These are phyloP conservation scores for Scedosporium boydii DNA, from an alignment of 2,329 filamentous ascomycete genomes.

Conservation along the genomic window DNA sequence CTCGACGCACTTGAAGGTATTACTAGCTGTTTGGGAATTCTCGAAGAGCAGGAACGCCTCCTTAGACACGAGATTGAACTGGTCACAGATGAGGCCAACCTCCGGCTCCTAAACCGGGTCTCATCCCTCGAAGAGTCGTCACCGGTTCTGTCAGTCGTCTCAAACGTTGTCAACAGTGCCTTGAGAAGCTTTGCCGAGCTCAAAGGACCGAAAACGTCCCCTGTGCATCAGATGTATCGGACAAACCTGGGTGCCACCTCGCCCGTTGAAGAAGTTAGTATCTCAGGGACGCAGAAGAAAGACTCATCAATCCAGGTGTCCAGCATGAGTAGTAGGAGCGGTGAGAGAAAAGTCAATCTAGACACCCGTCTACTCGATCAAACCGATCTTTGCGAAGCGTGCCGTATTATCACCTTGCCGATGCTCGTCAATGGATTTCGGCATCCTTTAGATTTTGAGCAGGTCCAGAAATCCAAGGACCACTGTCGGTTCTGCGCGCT, in stretches of 20 bases:
- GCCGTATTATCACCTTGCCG: neutral
- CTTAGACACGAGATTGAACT: neutral
- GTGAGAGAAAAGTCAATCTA: neutral
- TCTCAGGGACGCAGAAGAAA: neutral
- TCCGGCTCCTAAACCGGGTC: neutral
- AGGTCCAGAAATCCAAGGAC: neutral
- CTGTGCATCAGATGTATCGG: no score
- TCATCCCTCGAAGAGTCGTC: no score
- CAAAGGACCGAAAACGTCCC: no score
- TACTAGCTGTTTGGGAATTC: neutral
- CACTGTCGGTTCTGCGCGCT: neutral
- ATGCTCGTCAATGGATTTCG: constrained; percentile 1
- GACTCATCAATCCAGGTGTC: neutral
- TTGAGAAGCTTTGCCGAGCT: no score
- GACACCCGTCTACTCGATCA: neutral
- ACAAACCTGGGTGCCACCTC: neutral
- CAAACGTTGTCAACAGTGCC: no score
- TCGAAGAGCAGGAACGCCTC: neutral
- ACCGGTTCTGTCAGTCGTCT: no score
- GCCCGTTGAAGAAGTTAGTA: neutral
- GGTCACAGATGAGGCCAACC: neutral
- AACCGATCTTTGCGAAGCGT: neutral
- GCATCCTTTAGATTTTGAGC: neutral
- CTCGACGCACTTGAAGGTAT: neutral
- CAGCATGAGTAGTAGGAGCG: neutral